These are phyloP conservation scores for Claviceps pazoutovae DNA, from an alignment of 2,329 filamentous ascomycete genomes.

Conservation along the genomic window DNA sequence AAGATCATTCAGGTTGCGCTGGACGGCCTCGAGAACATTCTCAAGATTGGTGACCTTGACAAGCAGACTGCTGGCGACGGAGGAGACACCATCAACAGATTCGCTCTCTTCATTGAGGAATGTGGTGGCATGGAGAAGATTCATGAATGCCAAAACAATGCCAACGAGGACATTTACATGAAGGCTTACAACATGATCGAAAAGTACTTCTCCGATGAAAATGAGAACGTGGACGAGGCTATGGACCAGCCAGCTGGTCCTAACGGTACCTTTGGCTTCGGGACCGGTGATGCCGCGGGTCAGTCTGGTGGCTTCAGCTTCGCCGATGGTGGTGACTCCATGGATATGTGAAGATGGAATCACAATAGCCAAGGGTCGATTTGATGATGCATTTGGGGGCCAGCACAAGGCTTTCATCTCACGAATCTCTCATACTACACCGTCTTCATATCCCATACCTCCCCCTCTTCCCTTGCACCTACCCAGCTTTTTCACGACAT, in stretches of 20 bases:
- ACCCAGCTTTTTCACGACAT: not conserved
- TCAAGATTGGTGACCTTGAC: constrained; percentile 98
- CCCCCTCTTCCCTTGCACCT: not conserved
- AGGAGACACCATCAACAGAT: constrained; percentile 78
- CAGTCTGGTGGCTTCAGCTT: constrained; percentile 89
- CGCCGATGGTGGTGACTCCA: constrained; percentile 53
- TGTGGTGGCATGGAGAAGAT: constrained; percentile 99
- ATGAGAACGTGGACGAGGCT: constrained; percentile 76
- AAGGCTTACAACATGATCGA: constrained; percentile 99
- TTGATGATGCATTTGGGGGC: not conserved
- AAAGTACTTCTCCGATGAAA: constrained; percentile 99
- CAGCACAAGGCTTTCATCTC: not conserved
- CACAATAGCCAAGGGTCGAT: not conserved
- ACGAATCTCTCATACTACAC: constrained; percentile 1
- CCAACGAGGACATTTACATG: constrained; percentile 99
- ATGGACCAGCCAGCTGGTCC: constrained; percentile 56
- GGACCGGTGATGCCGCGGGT: constrained; percentile 39
- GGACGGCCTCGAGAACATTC: constrained; percentile 95
- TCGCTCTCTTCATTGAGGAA: constrained; percentile 96
- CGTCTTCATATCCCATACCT: constrained; percentile 5
- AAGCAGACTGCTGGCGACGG: constrained; percentile 73
- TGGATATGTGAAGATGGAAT: constrained; percentile 44
- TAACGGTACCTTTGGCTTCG: constrained; percentile 70
- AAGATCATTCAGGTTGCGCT: constrained; percentile 99
- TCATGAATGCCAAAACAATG: constrained; percentile 98